Conservation (phyloP, 1,139 yeast species). For the Taphrina deformans region DNA sequence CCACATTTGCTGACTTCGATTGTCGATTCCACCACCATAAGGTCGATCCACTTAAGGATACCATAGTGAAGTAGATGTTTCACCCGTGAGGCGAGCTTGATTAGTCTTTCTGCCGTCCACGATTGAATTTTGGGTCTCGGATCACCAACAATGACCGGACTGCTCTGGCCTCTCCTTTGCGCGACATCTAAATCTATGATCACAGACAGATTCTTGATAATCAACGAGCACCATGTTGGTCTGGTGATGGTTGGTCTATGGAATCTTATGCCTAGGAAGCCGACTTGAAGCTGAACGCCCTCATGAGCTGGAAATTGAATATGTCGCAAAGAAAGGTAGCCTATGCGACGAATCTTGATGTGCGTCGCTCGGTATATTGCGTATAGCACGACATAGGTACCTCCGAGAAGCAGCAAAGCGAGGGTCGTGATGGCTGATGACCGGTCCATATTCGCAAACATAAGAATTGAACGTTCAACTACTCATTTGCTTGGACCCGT, state of each 20-base stretch:
- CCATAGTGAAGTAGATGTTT: background rate
- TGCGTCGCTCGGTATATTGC: constrained; percentile 49
- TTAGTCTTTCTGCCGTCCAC: background rate
- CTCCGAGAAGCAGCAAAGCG: constrained; percentile 41
- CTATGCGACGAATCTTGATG: constrained; percentile 49
- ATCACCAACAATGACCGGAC: too few species aligned
- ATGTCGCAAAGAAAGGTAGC: constrained; percentile 48
- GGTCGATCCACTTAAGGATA: constrained; percentile 34
- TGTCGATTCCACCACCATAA: constrained; percentile 33
- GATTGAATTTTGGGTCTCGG: background rate
- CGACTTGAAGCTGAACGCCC: constrained; percentile 46
- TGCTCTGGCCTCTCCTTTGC: too few species aligned
- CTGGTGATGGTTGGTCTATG: constrained; percentile 50
- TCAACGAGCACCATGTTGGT: constrained; percentile 42
- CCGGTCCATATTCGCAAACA: background rate
- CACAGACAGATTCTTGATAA: constrained; percentile 33
- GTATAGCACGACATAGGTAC: constrained; percentile 48
- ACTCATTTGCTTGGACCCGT: background rate
- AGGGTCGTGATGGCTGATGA: background rate
- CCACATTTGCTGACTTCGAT: constrained; percentile 36
- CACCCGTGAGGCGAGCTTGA: constrained; percentile 3
- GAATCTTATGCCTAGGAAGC: constrained; percentile 45
- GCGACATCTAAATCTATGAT: constrained; percentile 17
- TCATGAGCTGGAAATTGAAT: constrained; percentile 45
- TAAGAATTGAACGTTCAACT: background rate